Evolutionary conservation across 179 eudicot species (phyloP).

Genomic region (Spergularia azorica): DNA sequence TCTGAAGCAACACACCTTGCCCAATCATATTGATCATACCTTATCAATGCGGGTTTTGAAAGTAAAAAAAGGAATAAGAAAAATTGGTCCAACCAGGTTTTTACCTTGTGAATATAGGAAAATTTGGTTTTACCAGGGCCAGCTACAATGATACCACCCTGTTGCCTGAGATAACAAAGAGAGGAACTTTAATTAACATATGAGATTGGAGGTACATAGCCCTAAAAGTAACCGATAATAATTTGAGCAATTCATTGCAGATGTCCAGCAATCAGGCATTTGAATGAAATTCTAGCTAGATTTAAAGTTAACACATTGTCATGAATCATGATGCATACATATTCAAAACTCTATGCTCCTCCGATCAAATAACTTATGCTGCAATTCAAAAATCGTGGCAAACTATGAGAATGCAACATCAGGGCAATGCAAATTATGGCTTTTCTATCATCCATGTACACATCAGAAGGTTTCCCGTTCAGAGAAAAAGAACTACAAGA

Average conservation of each 20-base stretch:
- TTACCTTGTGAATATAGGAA: conserved; percentile 85
- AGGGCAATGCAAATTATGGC: not conserved
- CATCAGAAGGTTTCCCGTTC: not conserved
- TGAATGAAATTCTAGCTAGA: not conserved
- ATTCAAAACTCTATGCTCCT: not conserved
- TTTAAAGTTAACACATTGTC: too few species aligned
- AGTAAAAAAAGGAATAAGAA: not conserved
- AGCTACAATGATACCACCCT: conserved; percentile 95
- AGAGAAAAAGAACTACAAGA: not conserved
- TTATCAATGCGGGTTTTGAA: not conserved
- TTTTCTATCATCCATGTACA: not conserved
- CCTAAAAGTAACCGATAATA: not conserved
- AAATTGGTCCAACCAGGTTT: not conserved
- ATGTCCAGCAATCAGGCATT: not conserved
- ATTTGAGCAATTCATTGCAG: not conserved
- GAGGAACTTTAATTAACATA: not conserved
- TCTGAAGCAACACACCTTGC: not conserved
- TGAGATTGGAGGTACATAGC: not conserved
- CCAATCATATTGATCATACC: not conserved
- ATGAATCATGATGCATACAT: not conserved
- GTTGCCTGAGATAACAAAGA: conserved; percentile 62
- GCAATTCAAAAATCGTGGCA: not conserved
- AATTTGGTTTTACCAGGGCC: conserved; percentile 91
- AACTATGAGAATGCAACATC: not conserved
- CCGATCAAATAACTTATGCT: not conserved